Conservation (phyloP, 352 stramenopile species). For the Pythium aristosporum region DNA sequence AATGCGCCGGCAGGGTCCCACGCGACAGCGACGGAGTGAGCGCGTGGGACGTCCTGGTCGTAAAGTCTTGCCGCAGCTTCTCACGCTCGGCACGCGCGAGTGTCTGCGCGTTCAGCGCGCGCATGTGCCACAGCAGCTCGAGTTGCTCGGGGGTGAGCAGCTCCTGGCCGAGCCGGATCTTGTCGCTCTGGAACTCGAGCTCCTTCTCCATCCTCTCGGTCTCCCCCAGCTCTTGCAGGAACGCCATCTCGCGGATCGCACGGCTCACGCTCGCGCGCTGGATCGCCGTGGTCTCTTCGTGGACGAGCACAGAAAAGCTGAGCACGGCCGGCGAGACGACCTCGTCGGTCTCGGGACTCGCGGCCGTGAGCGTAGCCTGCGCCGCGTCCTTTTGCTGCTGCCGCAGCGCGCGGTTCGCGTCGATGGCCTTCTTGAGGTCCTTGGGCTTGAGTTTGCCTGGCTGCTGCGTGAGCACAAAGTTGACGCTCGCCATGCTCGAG, state of each 20-base stretch:
- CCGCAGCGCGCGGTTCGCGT: slow-evolving; percentile 64
- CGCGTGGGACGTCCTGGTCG: slow-evolving; percentile 35
- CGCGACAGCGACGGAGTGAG: slow-evolving; percentile 33
- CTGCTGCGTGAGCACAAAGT: slow-evolving; percentile 88
- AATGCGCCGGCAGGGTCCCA: slow-evolving; percentile 45
- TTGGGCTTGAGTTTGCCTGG: slow-evolving; percentile 88
- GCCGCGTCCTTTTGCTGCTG: slow-evolving; percentile 63
- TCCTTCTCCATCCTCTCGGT: slow-evolving; percentile 72
- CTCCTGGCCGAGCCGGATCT: slow-evolving; percentile 55
- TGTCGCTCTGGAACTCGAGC: slow-evolving; percentile 86
- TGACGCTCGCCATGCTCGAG: slow-evolving; percentile 60
- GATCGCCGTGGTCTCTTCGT: slow-evolving; percentile 47
- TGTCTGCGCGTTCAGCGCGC: slow-evolving; percentile 35
- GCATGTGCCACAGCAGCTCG: slow-evolving; percentile 45
- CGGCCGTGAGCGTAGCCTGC: slow-evolving; percentile 32
- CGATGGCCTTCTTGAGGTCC: slow-evolving; percentile 88
- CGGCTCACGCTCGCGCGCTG: slow-evolving; percentile 39
- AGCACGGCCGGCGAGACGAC: slow-evolving; percentile 29
- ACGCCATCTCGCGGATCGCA: slow-evolving; percentile 80
- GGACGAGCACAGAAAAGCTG: slow-evolving; percentile 52
- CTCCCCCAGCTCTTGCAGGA: slow-evolving; percentile 78
- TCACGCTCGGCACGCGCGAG: slow-evolving; percentile 40
- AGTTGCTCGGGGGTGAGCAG: slow-evolving; percentile 57
- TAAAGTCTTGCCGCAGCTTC: slow-evolving; percentile 39
- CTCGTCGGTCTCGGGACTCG: slow-evolving; percentile 5